A percentile compares a stretch with the other conserved stretches of the same genome.
Conservation (phyloP, 2,329 filamentous ascomycete genomes). For the Didymella lethalis region DNA sequence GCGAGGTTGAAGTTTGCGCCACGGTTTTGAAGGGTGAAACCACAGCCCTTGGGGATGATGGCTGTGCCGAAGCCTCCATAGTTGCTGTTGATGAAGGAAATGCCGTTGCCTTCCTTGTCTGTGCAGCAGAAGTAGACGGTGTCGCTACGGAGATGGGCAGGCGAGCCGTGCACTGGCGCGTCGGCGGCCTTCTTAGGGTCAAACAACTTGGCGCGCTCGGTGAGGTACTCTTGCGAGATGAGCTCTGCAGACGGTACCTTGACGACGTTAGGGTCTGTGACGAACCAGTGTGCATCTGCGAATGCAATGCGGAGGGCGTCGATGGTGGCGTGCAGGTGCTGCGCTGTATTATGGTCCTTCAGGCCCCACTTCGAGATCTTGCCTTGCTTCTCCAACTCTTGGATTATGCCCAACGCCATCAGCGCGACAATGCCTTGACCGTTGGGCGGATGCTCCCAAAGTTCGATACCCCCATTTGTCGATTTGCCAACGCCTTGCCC, state of each 20-base stretch:
- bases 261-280: conserved; percentile 79
- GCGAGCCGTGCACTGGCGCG: conserved; percentile 70
- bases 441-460: conserved; percentile 98
- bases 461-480: conserved; percentile 69
- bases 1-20: conserved; percentile 84
- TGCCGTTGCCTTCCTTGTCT: conserved; percentile 84
- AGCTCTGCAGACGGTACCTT: conserved; percentile 75
- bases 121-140: conserved; percentile 93
- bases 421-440: conserved; percentile 94
- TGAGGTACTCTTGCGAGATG: conserved; percentile 76
- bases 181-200: conserved; percentile 60
- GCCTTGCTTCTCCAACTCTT: conserved; percentile 79
- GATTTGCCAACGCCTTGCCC: conserved; percentile 67
- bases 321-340: conserved; percentile 81
- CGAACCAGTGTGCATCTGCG: conserved; percentile 87
- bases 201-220: conserved; percentile 71
- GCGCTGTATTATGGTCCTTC: conserved; percentile 79
- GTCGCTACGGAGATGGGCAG: conserved; percentile 84
- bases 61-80: conserved; percentile 87
- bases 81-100: conserved; percentile 96
- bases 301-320: conserved; percentile 90
- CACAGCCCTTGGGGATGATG: conserved; percentile 85
- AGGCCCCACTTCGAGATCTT: conserved; percentile 75
- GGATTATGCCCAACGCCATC: conserved; percentile 91
- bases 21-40: conserved; percentile 94